A percentile compares a stretch with the other conserved stretches of the same genome.
These are phyloP conservation scores for Phytophthora pistaciae DNA, from an alignment of 352 stramenopile genomes.

Conservation along the genomic window DNA sequence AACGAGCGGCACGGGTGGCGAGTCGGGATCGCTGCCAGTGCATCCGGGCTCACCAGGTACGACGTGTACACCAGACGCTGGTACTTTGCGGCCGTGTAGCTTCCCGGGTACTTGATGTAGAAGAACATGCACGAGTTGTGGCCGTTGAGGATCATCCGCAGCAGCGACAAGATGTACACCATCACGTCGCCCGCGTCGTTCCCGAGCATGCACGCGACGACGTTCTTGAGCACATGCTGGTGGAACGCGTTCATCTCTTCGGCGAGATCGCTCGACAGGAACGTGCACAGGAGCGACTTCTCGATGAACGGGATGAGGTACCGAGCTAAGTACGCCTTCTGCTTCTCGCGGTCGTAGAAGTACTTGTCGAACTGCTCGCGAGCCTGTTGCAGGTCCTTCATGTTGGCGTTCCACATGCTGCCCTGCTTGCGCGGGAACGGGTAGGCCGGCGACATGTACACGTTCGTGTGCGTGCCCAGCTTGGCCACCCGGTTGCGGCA, in stretches of 20 bases:
- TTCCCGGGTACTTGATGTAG: conserved; percentile 85
- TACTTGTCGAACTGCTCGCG: conserved; percentile 76
- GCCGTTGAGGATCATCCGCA: conserved; percentile 84
- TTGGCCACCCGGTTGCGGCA: conserved; percentile 75
- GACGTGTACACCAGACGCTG: conserved; percentile 79
- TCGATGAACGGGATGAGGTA: conserved; percentile 77
- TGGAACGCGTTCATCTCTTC: conserved; percentile 85
- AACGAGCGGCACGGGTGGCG: conserved; percentile 81
- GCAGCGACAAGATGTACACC: conserved; percentile 64
- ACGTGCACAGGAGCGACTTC: conserved; percentile 76
- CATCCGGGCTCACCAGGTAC: conserved; percentile 73
- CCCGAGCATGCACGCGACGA: conserved; percentile 76
- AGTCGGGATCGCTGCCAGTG: conserved; percentile 58
- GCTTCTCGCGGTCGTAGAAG: conserved; percentile 68
- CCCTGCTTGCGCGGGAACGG: conserved; percentile 81
- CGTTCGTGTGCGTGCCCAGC: conserved; percentile 74
- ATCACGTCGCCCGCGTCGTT: conserved; percentile 44
- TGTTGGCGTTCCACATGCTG: conserved; percentile 64
- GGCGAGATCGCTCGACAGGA: conserved; percentile 73
- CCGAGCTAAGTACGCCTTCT: conserved; percentile 60
- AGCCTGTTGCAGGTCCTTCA: conserved; percentile 72
- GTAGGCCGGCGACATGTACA: conserved; percentile 86
- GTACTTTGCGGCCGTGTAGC: conserved; percentile 62
- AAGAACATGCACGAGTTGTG: conserved; percentile 85
- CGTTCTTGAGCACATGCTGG: conserved; percentile 81